Percentiles rank a stretch among this genome's conserved stretches.
Evolutionary conservation across 2,329 filamentous ascomycete species (phyloP).

Genomic region (Pyrenochaeta sp.): DNA sequence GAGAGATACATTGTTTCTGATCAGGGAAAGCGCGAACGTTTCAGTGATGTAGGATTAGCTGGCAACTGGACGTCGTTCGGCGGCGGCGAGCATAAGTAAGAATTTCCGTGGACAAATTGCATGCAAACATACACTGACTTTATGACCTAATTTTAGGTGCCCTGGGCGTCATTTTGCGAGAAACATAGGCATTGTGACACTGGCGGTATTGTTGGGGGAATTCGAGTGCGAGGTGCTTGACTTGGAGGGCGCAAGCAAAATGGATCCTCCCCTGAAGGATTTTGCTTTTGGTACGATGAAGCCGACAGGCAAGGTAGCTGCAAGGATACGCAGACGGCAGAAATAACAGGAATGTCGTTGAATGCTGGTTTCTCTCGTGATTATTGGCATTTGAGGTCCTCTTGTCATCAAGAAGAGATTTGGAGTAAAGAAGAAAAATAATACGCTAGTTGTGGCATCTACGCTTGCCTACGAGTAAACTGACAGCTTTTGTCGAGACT

Average conservation of each 20-base stretch:
- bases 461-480: too few species aligned
- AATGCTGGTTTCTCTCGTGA: too few species aligned
- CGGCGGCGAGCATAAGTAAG: conserved; percentile 21
- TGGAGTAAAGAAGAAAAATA: too few species aligned
- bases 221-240: conserved; percentile 12
- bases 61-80: conserved; percentile 27
- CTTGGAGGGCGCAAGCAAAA: not conserved
- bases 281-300: conserved; percentile 13
- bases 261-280: conserved; percentile 1
- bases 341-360: not conserved
- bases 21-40: conserved; percentile 9
- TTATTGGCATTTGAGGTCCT: too few species aligned
- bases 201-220: conserved; percentile 13
- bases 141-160: conserved; percentile 3
- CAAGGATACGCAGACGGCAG: conserved; percentile 7
- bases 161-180: conserved; percentile 25
- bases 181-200: conserved; percentile 19
- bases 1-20: conserved; percentile 17
- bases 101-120: not conserved
- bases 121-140: not conserved
- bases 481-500: too few species aligned
- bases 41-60: conserved; percentile 21
- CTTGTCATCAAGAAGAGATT: too few species aligned
- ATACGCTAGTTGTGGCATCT: too few species aligned
- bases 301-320: conserved; percentile 7